Conservation (phyloP, 441 rosid species). For the Populus tomentosa region DNA sequence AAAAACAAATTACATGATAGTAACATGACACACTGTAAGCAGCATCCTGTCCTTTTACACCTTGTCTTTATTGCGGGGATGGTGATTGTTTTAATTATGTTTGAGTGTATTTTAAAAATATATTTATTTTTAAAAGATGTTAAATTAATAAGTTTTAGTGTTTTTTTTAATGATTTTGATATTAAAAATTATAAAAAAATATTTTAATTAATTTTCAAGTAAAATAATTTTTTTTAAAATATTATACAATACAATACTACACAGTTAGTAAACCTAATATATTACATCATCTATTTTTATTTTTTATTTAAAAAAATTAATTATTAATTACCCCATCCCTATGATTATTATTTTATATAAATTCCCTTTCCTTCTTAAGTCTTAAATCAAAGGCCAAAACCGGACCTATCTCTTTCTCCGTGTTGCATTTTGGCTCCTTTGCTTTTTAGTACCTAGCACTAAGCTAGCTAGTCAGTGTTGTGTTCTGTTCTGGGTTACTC, state of each 20-base stretch:
- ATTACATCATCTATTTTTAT: slow-evolving; percentile 18
- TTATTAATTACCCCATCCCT: neutral
- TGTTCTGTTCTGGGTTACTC: neutral
- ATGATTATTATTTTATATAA: slow-evolving; percentile 12
- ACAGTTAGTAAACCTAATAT: neutral
- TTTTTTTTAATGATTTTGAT: no score
- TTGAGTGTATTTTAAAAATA: no score
- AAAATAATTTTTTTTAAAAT: no score
- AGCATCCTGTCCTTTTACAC: slow-evolving; percentile 21
- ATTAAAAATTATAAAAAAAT: no score
- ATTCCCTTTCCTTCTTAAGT: slow-evolving; percentile 12
- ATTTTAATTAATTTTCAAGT: no score
- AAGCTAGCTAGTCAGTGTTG: neutral
- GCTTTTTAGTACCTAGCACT: neutral
- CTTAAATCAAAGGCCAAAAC: neutral
- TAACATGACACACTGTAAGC: neutral
- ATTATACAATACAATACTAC: no score
- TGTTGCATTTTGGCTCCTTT: slow-evolving; percentile 22
- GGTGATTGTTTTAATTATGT: no score
- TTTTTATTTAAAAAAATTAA: neutral
- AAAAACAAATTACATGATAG: neutral
- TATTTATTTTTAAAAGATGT: no score
- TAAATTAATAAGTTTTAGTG: no score
- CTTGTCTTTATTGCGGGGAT: slow-evolving; percentile 27
- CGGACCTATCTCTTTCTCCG: neutral